phyloP scores from a whole-genome alignment of 2,329 filamentous ascomycete genomes.

The Aquanectria penicillioides region DNA sequence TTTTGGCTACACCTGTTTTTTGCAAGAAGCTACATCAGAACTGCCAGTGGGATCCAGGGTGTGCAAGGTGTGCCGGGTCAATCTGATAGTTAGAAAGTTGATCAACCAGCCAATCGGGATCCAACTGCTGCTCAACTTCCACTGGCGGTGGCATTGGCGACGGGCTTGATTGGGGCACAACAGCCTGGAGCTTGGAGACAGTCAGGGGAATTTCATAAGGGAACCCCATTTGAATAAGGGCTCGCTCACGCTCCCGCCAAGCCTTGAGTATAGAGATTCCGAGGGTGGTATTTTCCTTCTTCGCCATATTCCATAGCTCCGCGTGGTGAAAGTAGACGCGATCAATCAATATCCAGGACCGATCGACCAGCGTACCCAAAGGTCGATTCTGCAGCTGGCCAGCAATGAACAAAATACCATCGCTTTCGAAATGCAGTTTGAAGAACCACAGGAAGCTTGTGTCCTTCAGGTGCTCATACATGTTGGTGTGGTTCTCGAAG shows the following conservation, averaged over 20 bases:
- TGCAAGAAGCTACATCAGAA: neutral
- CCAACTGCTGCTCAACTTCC: neutral
- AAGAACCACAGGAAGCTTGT: slow-evolving; percentile 16
- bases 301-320: slow-evolving; percentile 18
- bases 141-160: neutral
- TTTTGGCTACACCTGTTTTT: no score
- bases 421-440: slow-evolving; percentile 17
- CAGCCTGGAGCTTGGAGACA: neutral
- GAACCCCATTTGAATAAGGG: neutral
- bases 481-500: slow-evolving; percentile 15
- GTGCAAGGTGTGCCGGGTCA: neutral
- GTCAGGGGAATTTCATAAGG: neutral
- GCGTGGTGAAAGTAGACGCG: slow-evolving; percentile 9
- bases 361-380: slow-evolving; percentile 12
- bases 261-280: slow-evolving; percentile 7
- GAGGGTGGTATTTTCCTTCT: neutral
- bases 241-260: slow-evolving; percentile 13
- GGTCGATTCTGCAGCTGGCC: slow-evolving; percentile 9
- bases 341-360: slow-evolving; percentile 15
- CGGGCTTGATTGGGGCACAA: slow-evolving; percentile 3
- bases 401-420: slow-evolving; percentile 16
- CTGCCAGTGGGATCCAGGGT: neutral
- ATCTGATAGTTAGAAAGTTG: slow-evolving; percentile 4
- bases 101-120: slow-evolving; percentile 10
- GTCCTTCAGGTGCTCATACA: slow-evolving; percentile 10